A percentile compares a stretch with the other conserved stretches of the same genome.
These are phyloP conservation scores for Apiospora hydei DNA, from an alignment of 2,329 filamentous ascomycete genomes.

Conservation along the genomic window DNA sequence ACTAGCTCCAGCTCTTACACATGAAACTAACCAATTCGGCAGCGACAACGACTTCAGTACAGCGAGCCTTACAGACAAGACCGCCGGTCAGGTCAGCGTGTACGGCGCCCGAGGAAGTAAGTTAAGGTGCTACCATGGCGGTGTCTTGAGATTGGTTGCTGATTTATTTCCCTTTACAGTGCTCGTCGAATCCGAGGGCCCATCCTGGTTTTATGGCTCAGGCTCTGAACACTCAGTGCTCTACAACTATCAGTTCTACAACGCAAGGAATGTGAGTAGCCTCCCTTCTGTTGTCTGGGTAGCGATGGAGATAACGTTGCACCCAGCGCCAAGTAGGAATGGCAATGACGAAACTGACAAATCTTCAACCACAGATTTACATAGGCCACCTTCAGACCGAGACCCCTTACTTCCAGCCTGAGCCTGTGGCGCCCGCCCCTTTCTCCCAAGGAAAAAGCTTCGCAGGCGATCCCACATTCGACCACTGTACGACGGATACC, in stretches of 20 bases:
- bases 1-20: slow-evolving; percentile 38
- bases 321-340: no score
- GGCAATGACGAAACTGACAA: background rate
- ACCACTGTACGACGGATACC: slow-evolving; percentile 5
- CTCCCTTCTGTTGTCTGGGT: background rate
- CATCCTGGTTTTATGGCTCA: slow-evolving; percentile 52
- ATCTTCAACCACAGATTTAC: background rate
- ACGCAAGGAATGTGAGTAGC: slow-evolving; percentile 50
- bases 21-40: background rate
- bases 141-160: background rate
- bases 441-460: slow-evolving; percentile 34
- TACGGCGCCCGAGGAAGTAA: slow-evolving; percentile 43
- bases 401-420: slow-evolving; percentile 55
- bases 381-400: slow-evolving; percentile 51
- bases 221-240: slow-evolving; percentile 58
- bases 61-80: slow-evolving; percentile 40
- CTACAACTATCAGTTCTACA: slow-evolving; percentile 59
- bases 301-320: background rate
- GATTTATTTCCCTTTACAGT: slow-evolving; percentile 25
- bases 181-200: slow-evolving; percentile 41
- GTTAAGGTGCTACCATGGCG: background rate
- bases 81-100: slow-evolving; percentile 39
- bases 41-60: slow-evolving; percentile 54
- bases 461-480: background rate
- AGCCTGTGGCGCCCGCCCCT: slow-evolving; percentile 50